phyloP scores from a whole-genome alignment of 345 rosid species.

The Nasturtium officinale region DNA sequence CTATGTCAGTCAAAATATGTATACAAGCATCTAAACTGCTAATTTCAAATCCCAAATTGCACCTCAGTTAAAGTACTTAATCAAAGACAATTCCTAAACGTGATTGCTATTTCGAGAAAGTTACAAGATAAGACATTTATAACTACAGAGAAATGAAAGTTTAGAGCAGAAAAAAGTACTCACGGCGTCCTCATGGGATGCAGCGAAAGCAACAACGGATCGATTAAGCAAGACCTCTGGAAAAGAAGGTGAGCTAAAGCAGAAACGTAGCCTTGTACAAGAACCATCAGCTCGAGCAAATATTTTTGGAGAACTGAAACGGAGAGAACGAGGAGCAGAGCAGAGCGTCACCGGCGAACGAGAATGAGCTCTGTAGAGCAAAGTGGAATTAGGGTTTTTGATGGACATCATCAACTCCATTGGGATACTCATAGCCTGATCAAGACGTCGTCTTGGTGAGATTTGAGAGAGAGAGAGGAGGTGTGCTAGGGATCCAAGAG shows the following conservation, averaged over 20 bases:
- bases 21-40: neutral
- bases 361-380: conserved; percentile 29
- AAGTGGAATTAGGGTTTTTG: conserved; percentile 45
- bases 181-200: conserved; percentile 72
- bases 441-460: conserved; percentile 12
- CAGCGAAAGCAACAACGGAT: conserved; percentile 52
- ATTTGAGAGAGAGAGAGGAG: conserved; percentile 10
- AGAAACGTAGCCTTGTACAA: conserved; percentile 41
- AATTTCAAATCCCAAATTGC: conserved; percentile 3
- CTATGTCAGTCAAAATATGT: neutral
- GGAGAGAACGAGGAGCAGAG: conserved; percentile 33
- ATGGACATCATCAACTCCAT: conserved; percentile 48
- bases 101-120: neutral
- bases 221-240: conserved; percentile 34
- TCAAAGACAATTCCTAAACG: neutral
- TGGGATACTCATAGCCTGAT: conserved; percentile 35
- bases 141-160: neutral
- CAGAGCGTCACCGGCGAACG: conserved; percentile 29
- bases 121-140: neutral
- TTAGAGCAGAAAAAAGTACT: conserved; percentile 23
- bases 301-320: conserved; percentile 14
- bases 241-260: conserved; percentile 26
- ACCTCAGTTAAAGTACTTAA: conserved; percentile 2
- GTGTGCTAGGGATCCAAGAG: conserved; percentile 30
- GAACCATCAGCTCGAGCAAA: conserved; percentile 26